Evolutionary conservation across 2,329 filamentous ascomycete genomes (phyloP), one percentile per base, ranked within the genome.

Genomic region (Paecilomyces sp.): DNA sequence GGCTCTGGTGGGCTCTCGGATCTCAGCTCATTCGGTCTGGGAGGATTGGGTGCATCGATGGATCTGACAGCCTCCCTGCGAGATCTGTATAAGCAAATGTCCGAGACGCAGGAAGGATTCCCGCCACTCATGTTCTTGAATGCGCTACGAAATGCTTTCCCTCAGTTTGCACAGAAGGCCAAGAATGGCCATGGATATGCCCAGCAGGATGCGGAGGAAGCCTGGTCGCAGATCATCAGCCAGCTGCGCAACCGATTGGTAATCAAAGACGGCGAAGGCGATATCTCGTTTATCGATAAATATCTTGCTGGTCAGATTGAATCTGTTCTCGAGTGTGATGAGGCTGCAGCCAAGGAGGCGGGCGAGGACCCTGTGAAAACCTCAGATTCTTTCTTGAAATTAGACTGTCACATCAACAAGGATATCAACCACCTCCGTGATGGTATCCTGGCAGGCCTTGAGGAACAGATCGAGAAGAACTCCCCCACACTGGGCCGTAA

Each of bases 161-260:
- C 94, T 9, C 94, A 97, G 71, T 99, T 99, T 71, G 92, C 91
- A 11, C 92, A 99, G 77, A 88, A 86, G 69, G 86, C 91, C 58
- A 92, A 90, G 73, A 88, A 88, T 33, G 90, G 91, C 24, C 82
- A 88, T 60, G 92, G 90, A 6, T 97, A 88, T 71, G 92, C 94
- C n/a, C 94, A 99, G 76, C 94, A 99, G 77, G 94, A 99, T 78
- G 94, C 94, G 0, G 94, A 99, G 75, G 94, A 99, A 75, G 94
- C 93, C 54, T 99, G 93, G 92, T 94, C 93, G 22, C 93, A 97
- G 72, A 95, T 99, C 62, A 79, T 99, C 5, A 86, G 89, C 53
- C 90, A 93, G 70, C 79, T 99, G 41, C 86, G 89, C 63, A 85
- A 89, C 68, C 93, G 90, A 71, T 78, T 97, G 56, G 88, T 86